Base-by-base conservation (phyloP, 176 grass and related monocot genomes). In the Carex pumila region DNA sequence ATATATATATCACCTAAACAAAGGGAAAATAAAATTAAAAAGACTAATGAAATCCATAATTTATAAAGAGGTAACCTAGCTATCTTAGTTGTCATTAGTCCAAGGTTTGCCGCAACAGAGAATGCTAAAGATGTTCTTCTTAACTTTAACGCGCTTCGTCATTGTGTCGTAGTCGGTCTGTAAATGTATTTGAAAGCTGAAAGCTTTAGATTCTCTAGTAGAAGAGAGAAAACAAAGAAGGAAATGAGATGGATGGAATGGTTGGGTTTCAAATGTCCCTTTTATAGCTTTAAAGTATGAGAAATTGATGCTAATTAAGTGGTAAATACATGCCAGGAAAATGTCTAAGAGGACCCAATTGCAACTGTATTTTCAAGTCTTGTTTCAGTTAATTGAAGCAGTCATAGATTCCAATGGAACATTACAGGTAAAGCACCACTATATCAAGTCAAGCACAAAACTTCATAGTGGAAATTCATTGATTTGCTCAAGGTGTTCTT, bases 91-190 rank as follows among this genome's bases (percentile, higher is more conserved):
- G 13, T 61, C 78, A 11, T 12, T 17, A 80, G 56, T 61, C 54
- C 15, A 29, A 41, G 78, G 78, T 30, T 80, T 80, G 3, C 77
- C 12, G 31, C 78, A 80, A 62, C 78, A 80, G 43, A 80, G 12
- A 39, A 80, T 80, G 29, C 78, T 61, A 30, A 80, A 19, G 19
- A 80, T 80, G 54, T 37, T 61, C 30, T n/a, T 19, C 31, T 36
- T n/a, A 8, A 80, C 78, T 80, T 56, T 56, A 3, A 56, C 78
- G 36, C 29, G 78, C 78, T 39, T 62, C 78, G 39, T 62, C 78
- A 60, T 71, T 9, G 34, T 7, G 36, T 45, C 10, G 36, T 19
- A 17, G 36, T 71, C 17, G 36, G 37, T 71, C 17, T 71, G 13
- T 71, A 41, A 41, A 11, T 43, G 37, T 45, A 17, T 11, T 45